Percentiles rank a stretch among this genome's conserved stretches.
Evolutionary conservation across 768 basidiomycete species (phyloP).

Genomic region (Nidula microcarpa): DNA sequence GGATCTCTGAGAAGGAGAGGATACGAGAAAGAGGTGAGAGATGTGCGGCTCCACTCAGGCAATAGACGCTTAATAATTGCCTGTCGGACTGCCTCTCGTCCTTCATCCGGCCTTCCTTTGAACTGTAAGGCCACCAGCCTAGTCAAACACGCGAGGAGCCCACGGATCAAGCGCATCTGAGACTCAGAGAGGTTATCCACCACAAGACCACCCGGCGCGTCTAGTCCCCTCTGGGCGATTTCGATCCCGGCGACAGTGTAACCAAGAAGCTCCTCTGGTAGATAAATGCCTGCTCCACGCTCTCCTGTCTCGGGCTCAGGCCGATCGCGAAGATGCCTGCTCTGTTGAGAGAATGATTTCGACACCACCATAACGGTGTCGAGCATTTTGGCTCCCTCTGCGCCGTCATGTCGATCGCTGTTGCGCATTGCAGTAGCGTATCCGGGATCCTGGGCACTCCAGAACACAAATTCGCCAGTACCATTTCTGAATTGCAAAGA

Average conservation of each 20-base stretch:
- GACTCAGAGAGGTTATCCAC: constrained; percentile 79
- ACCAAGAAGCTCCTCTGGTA: constrained; percentile 88
- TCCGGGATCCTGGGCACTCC: constrained; percentile 78
- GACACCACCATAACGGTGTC: constrained; percentile 81
- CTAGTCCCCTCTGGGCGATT: constrained; percentile 68
- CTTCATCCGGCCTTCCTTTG: constrained; percentile 68
- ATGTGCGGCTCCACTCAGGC: constrained; percentile 89
- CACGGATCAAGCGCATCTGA: constrained; percentile 73
- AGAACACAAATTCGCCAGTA: constrained; percentile 87
- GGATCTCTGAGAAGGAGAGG: constrained; percentile 90
- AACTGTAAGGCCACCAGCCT: constrained; percentile 68
- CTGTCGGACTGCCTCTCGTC: constrained; percentile 73
- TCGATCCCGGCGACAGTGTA: constrained; percentile 87
- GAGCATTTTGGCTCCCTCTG: constrained; percentile 75
- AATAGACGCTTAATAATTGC: constrained; percentile 86
- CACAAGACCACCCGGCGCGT: constrained; percentile 37
- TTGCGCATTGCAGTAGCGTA: constrained; percentile 56
- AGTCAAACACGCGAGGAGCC: constrained; percentile 66
- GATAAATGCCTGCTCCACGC: constrained; percentile 80
- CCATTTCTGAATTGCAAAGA: constrained; percentile 74
- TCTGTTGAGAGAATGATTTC: constrained; percentile 81
- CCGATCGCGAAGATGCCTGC: constrained; percentile 75
- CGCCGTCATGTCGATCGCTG: constrained; percentile 46
- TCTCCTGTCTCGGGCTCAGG: constrained; percentile 69
- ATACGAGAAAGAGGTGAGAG: constrained; percentile 77